Conservation (phyloP, 2,329 filamentous ascomycete species). For the Dactylellina haptotyla region DNA sequence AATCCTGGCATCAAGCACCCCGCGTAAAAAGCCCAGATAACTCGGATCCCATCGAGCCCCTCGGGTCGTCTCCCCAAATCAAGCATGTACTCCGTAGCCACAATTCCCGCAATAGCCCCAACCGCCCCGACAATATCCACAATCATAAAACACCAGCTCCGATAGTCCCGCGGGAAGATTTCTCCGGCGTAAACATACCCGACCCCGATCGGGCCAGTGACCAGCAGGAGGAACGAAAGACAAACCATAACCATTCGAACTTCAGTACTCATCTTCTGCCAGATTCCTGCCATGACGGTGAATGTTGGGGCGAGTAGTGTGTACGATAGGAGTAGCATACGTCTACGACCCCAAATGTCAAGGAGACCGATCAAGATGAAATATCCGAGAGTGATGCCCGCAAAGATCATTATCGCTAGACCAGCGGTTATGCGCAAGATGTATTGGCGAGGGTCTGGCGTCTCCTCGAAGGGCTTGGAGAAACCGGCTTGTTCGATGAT, state of each 20-base stretch:
- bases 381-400: slow-evolving; percentile 15
- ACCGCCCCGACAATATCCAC: slow-evolving; percentile 21
- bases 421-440: slow-evolving; percentile 6
- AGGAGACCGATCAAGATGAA: slow-evolving; percentile 3
- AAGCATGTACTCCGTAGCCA: slow-evolving; percentile 1
- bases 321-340: slow-evolving; percentile 15
- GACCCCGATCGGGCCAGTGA: slow-evolving; percentile 28
- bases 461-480: not conserved
- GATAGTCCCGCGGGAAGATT: slow-evolving; percentile 26
- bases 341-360: slow-evolving; percentile 33
- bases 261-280: slow-evolving; percentile 3
- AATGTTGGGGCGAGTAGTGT: not conserved
- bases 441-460: not conserved
- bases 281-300: slow-evolving; percentile 4
- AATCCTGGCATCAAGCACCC: slow-evolving; percentile 4
- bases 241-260: slow-evolving; percentile 12
- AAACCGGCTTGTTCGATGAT: slow-evolving; percentile 12
- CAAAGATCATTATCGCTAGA: not conserved
- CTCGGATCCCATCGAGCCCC: not conserved
- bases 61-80: not conserved
- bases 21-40: not conserved
- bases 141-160: slow-evolving; percentile 31
- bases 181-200: slow-evolving; percentile 29
- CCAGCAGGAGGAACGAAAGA: not conserved
- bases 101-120: slow-evolving; percentile 24